phyloP scores from a whole-genome alignment of 2,329 filamentous ascomycete species.

The Diaporthe nobilis region DNA sequence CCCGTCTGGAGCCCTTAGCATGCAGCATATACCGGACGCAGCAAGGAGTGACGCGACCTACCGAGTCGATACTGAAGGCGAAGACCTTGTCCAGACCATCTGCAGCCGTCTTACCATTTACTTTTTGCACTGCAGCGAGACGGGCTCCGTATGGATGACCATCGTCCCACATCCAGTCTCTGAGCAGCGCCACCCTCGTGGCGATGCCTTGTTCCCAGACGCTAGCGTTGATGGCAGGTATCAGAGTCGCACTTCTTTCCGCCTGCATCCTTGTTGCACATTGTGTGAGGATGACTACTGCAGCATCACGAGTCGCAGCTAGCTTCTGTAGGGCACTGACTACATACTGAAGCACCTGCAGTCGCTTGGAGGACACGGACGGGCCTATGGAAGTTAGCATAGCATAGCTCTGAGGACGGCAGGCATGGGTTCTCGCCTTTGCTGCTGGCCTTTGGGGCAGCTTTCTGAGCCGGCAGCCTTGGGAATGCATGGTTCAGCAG shows the following conservation, averaged over 20 bases:
- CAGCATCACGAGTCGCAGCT: slow-evolving; percentile 79
- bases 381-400: slow-evolving; percentile 37
- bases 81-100: slow-evolving; percentile 59
- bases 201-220: slow-evolving; percentile 86
- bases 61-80: slow-evolving; percentile 64
- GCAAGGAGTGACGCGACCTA: slow-evolving; percentile 50
- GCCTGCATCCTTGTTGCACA: slow-evolving; percentile 85
- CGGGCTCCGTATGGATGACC: slow-evolving; percentile 64
- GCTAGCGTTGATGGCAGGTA: slow-evolving; percentile 80
- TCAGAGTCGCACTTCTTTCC: slow-evolving; percentile 76
- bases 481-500: slow-evolving; percentile 85
- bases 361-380: slow-evolving; percentile 56
- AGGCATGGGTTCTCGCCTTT: slow-evolving; percentile 52
- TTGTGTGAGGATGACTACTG: slow-evolving; percentile 83
- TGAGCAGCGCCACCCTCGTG: slow-evolving; percentile 82
- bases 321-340: slow-evolving; percentile 81
- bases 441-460: slow-evolving; percentile 53
- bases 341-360: slow-evolving; percentile 72
- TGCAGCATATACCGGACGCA: slow-evolving; percentile 30
- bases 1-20: slow-evolving; percentile 55
- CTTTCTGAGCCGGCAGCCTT: slow-evolving; percentile 62
- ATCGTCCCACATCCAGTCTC: slow-evolving; percentile 76
- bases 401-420: neutral
- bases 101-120: slow-evolving; percentile 65
- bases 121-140: slow-evolving; percentile 76